Base-by-base conservation (phyloP, 306 rosid genomes). In the Dryas drummondii region DNA sequence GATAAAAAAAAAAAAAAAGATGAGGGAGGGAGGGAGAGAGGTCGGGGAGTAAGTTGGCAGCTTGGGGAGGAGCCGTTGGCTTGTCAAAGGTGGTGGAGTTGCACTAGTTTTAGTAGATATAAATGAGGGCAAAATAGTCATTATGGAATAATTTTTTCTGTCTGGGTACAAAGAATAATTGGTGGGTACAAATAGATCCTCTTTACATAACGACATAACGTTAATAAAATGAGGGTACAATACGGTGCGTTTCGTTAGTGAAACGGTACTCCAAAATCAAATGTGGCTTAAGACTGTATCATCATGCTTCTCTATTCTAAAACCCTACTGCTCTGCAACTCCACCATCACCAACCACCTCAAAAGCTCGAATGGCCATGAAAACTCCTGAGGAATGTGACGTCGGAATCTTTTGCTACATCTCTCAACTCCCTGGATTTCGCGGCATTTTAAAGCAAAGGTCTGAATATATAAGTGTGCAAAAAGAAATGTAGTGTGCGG, bases 351-450 rank as follows among this genome's bases (percentile, higher is more conserved):
- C 57, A 11, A 51, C 58, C 58, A 41, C 68, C 12, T 51, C 69
- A 7, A 63, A 75, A 71, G 55, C 49, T 27, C 66, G 37, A 13
- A 76, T 78, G 84, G 80, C 87, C 48, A 77, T 66, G 81, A 91
- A 91, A 75, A 65, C 96, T 32, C 60, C 87, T 0, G 88, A 79
- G 15, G 99, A 92, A 82, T 26, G 86, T 57, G 91, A 92, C 75
- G 97, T 94, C 16, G 99, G 99, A 48, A 88, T 94, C 67, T 69
- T 71, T 87, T 85, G 93, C 85, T 88, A 86, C 84, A 90, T 91
- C 78, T 94, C 98, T 45, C 72, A 76, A 69, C 92, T 94, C 47
- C 92, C 97, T 69, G 97, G 98, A 66, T 94, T 90, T 78, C 93
- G 96, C 22, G 98, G 96, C 81, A 70, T 67, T 74, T 58, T 11